Evolutionary conservation across 192 early-diverging fungal genomes (phyloP), one percentile per base, ranked within the genome.

Genomic region (Haplosporangium gracile): DNA sequence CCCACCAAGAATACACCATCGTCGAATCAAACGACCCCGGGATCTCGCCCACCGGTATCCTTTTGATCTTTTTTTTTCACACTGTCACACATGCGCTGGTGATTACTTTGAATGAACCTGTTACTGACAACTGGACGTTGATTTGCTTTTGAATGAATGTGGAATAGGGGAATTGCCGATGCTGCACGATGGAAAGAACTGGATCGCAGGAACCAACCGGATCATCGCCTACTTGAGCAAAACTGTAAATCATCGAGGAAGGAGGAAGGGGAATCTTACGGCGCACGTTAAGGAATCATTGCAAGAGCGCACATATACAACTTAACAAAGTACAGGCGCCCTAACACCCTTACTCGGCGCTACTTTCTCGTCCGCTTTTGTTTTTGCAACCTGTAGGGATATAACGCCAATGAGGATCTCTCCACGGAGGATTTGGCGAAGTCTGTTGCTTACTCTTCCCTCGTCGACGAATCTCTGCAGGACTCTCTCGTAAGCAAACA

Each of bases 401-500:
- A 82, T 20, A 82, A 92, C 47, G 88, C 80, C n/a, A 88, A 92
- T 70, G 83, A 82, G 39, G 29, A 80, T 29, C 74, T 92, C 20
- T 76, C 88, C 22, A 69, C 70, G 18, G 86, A 88, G 68, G 79
- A 92, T 22, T 72, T 79, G 32, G 86, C 91, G 13, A 90, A 93
- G 70, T 88, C 87, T 39, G 72, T 88, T 72, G 93, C 93, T 86
- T 94, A 90, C 80, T 91, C 91, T 13, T 86, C 92, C n/a, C 82
- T 97, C 68, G 90, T 95, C n/a, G 95, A 97, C 79, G 93, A 96
- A 42, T 93, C 91, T 38, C 86, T 98, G 32, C 92, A 93, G 39
- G 96, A 98, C 79, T 90, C 94, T 10, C 81, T 97, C 76, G 93
- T 94, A 90, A 47, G 85, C 6, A 69, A 39, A 55, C 36, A 34